A percentile compares a stretch with the other conserved stretches of the same genome.
Conservation (phyloP, 306 rosid genomes). For the Vigna radiata region DNA sequence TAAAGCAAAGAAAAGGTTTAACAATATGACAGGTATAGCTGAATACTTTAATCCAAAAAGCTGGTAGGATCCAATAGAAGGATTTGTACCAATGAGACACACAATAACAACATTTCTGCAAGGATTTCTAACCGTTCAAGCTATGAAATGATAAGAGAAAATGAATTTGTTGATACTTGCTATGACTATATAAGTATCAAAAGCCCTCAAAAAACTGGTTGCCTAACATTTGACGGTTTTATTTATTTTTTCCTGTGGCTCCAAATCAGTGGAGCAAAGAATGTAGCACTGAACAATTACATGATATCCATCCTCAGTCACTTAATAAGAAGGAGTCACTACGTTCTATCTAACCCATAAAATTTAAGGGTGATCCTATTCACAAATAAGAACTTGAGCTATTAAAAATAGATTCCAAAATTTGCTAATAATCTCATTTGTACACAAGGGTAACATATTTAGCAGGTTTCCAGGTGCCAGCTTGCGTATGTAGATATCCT, state of each 20-base stretch:
- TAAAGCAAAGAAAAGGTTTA: conserved; percentile 16
- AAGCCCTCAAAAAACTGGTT: conserved; percentile 52
- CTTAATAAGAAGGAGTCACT: conserved; percentile 35
- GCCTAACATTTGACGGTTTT: conserved; percentile 51
- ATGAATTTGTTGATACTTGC: conserved; percentile 30
- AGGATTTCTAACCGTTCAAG: conserved; percentile 46
- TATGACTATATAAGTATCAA: conserved; percentile 47
- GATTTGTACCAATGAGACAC: conserved; percentile 2
- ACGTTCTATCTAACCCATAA: conserved; percentile 55
- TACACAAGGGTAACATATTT: conserved; percentile 48
- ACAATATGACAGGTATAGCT: conserved; percentile 22
- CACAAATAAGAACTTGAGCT: conserved; percentile 46
- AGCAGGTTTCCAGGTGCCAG: conserved; percentile 51
- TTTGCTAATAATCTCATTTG: conserved; percentile 67
- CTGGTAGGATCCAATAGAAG: conserved; percentile 26
- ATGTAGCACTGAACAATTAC: conserved; percentile 49
- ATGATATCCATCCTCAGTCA: conserved; percentile 41
- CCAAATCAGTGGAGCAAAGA: conserved; percentile 60
- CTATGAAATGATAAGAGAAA: conserved; percentile 29
- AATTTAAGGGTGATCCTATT: conserved; percentile 56
- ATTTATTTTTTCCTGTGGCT: conserved; percentile 41
- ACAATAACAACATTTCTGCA: conserved; percentile 34
- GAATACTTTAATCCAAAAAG: conserved; percentile 30
- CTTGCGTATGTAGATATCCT: conserved; percentile 41
- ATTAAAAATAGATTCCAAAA: conserved; percentile 53